phyloP scores from a whole-genome alignment of 2,329 filamentous ascomycete genomes.

The Aspergillus arachidicola region DNA sequence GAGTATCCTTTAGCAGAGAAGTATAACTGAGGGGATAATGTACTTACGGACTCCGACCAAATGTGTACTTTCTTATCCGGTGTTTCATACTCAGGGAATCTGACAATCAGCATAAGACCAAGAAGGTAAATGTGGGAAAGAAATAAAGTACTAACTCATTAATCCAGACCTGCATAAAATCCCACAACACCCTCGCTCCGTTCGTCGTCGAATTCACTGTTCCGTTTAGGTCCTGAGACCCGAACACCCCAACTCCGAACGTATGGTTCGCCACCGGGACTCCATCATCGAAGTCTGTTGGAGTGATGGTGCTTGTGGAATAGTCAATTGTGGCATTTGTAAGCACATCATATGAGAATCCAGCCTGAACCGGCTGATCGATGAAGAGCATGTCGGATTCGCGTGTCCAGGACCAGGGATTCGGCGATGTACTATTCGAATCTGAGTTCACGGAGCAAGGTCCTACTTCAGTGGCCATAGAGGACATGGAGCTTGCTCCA shows the following conservation, averaged over 20 bases:
- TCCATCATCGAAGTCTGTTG: not conserved
- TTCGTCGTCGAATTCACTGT: conserved; percentile 40
- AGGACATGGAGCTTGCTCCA: conserved; percentile 1
- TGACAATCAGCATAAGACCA: conserved; percentile 37
- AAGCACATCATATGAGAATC: not conserved
- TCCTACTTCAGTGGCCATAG: not conserved
- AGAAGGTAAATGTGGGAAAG: not conserved
- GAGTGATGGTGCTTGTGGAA: not conserved
- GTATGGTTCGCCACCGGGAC: not conserved
- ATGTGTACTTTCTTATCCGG: not conserved
- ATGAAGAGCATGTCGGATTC: not conserved
- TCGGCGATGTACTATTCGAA: not conserved
- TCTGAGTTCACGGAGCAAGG: not conserved
- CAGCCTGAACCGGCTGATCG: conserved; percentile 4
- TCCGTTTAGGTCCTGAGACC: conserved; percentile 1
- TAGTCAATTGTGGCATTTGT: not conserved
- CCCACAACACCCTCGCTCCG: conserved; percentile 54
- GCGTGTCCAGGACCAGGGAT: conserved; percentile 2
- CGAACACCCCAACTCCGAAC: not conserved
- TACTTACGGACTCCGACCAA: not conserved
- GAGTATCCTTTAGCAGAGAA: not conserved
- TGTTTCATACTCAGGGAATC: conserved; percentile 46
- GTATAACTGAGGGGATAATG: not conserved
- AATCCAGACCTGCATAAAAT: conserved; percentile 49
- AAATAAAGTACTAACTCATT: not conserved